Evolutionary conservation across 495 filamentous ascomycete genomes (phyloP).

Genomic region (Xanthoparmelia taractica): DNA sequence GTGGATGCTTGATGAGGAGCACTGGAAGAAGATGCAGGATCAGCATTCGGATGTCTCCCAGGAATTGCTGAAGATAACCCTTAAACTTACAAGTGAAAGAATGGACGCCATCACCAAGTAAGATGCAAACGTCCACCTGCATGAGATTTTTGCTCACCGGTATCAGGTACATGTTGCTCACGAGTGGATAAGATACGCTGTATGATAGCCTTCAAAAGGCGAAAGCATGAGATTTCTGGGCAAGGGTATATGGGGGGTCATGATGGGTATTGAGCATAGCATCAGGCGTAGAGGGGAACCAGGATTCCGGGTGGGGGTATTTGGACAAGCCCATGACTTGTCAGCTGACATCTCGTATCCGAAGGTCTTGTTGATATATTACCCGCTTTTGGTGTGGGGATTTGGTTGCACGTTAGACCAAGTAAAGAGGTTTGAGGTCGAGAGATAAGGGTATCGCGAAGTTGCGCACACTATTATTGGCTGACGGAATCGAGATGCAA

Average conservation of each 20-base stretch:
- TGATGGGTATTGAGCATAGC: conserved; percentile 15
- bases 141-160: conserved; percentile 1
- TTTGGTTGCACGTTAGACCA: background rate
- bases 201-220: conserved; percentile 4
- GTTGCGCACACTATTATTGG: background rate
- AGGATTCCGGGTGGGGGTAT: background rate
- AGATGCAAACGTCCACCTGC: conserved; percentile 27
- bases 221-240: background rate
- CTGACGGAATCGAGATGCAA: background rate
- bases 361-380: background rate
- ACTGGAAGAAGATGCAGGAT: conserved; percentile 64
- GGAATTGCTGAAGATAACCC: conserved; percentile 72
- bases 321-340: background rate
- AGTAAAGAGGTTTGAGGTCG: background rate
- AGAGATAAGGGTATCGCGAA: background rate
- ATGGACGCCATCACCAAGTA: conserved; percentile 83
- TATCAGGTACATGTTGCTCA: conserved; percentile 25
- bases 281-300: background rate
- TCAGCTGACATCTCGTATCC: background rate
- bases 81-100: conserved; percentile 84
- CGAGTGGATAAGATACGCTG: conserved; percentile 20
- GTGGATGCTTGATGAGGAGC: conserved; percentile 65
- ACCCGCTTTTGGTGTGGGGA: background rate
- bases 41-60: conserved; percentile 65
- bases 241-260: background rate